Conservation (phyloP, 1,284 basidiomycete species). For the Kwoniella shivajii region DNA sequence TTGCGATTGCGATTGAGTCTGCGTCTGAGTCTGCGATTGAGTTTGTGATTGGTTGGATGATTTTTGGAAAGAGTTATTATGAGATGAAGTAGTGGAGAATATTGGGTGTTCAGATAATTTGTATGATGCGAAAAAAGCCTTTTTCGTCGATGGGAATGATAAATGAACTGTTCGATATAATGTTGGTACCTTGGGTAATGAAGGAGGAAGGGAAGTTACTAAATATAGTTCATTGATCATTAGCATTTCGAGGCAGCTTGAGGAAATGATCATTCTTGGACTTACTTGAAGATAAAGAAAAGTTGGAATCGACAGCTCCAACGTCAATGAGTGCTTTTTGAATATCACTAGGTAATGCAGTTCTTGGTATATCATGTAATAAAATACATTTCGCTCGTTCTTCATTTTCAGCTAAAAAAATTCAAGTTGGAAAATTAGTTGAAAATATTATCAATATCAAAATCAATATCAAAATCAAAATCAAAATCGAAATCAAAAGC, state of each 20-base stretch:
- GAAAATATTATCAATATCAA: no score
- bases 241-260: no score
- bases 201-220: slow-evolving; percentile 32
- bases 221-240: not conserved
- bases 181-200: slow-evolving; percentile 18
- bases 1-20: not conserved
- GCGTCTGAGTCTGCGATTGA: not conserved
- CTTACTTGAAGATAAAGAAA: slow-evolving; percentile 31
- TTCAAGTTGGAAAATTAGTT: no score
- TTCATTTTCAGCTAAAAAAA: not conserved
- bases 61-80: not conserved
- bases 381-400: slow-evolving; percentile 15
- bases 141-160: slow-evolving; percentile 3
- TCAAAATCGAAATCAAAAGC: no score
- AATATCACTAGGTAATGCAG: slow-evolving; percentile 26
- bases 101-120: slow-evolving; percentile 15
- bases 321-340: slow-evolving; percentile 24
- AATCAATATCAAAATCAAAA: no score
- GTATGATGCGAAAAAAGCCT: slow-evolving; percentile 12
- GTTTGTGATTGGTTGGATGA: not conserved
- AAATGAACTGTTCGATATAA: slow-evolving; percentile 29
- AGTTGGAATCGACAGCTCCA: slow-evolving; percentile 24
- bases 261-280: not conserved
- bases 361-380: slow-evolving; percentile 24
- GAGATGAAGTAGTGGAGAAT: slow-evolving; percentile 6